Base-by-base conservation (phyloP, 352 stramenopile species). In the Pythium volutum region DNA sequence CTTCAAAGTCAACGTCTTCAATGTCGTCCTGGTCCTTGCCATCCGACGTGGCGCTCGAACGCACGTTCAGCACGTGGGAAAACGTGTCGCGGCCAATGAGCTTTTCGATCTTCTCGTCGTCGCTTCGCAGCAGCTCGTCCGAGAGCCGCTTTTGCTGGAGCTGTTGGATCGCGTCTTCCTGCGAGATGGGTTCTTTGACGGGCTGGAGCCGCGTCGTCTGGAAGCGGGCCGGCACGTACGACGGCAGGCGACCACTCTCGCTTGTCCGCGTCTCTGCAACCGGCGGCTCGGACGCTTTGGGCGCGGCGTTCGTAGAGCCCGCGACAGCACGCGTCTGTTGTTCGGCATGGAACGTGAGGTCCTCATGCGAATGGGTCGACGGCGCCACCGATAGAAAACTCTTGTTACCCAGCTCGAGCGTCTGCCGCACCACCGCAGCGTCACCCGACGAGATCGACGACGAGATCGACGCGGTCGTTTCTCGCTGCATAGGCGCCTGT, bases 221-320 rank as follows among this genome's bases (percentile, higher is more conserved):
- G 47, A 71, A 71, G 14, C 64, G 64, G 25, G 58, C 61, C 8
- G 64, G 64, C 3, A 71, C 36, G 64, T 71, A 71, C 10, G 64
- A 55, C 16, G 64, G 64, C n/a, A 49, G 27, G 6, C 38, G n/a
- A 23, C 49, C 46, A 7, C 39, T n/a, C n/a, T n/a, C n/a, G n/a
- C n/a, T n/a, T n/a, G n/a, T n/a, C n/a, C n/a, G n/a, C n/a, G n/a
- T n/a, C n/a, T n/a, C n/a, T n/a, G n/a, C n/a, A n/a, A n/a, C n/a
- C n/a, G n/a, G n/a, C 4, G 16, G 4, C 7, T 53, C 25, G 15
- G 46, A 20, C 15, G 18, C 12, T 23, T 29, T n/a, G 9, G 14
- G 18, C 5, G 18, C 12, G 5, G 12, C 36, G 5, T 10, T 20
- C 36, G 33, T 38, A 38, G 33, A 38, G 33, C 36, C 15, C 11